Conservation (phyloP, 352 stramenopile genomes). For the Phytophthora litchii region DNA sequence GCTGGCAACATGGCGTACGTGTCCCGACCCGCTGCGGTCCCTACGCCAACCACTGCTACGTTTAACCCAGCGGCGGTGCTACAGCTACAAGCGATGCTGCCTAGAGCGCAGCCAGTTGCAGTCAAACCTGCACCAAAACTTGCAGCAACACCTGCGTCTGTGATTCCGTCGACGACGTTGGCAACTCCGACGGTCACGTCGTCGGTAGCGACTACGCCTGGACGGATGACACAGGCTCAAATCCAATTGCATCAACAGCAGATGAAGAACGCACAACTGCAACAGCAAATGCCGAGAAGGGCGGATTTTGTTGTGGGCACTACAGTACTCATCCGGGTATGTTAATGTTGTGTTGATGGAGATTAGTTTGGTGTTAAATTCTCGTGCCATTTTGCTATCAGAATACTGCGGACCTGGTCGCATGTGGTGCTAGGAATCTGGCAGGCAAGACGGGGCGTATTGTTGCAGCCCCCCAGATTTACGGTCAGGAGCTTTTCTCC, state of each 20-base stretch:
- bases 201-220: slow-evolving; percentile 20
- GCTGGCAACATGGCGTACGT: slow-evolving; percentile 31
- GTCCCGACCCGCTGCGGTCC: slow-evolving; percentile 23
- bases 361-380: neutral
- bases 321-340: slow-evolving; percentile 71
- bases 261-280: slow-evolving; percentile 35
- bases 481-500: slow-evolving; percentile 80
- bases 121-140: slow-evolving; percentile 40
- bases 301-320: slow-evolving; percentile 71
- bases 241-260: slow-evolving; percentile 47
- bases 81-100: slow-evolving; percentile 41
- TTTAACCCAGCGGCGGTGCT: slow-evolving; percentile 42
- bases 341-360: slow-evolving; percentile 7
- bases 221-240: slow-evolving; percentile 32
- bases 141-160: slow-evolving; percentile 22
- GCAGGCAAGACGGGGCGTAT: slow-evolving; percentile 78
- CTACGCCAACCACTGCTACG: slow-evolving; percentile 14
- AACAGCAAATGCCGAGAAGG: slow-evolving; percentile 44
- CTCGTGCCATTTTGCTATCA: slow-evolving; percentile 15
- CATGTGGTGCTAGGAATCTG: slow-evolving; percentile 75
- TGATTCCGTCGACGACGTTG: slow-evolving; percentile 38
- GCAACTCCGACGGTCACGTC: slow-evolving; percentile 20
- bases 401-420: slow-evolving; percentile 75
- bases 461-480: slow-evolving; percentile 75
- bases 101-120: slow-evolving; percentile 29